Conservation (phyloP, 805 yeast species). For the Suhomyces kilbournensis region DNA sequence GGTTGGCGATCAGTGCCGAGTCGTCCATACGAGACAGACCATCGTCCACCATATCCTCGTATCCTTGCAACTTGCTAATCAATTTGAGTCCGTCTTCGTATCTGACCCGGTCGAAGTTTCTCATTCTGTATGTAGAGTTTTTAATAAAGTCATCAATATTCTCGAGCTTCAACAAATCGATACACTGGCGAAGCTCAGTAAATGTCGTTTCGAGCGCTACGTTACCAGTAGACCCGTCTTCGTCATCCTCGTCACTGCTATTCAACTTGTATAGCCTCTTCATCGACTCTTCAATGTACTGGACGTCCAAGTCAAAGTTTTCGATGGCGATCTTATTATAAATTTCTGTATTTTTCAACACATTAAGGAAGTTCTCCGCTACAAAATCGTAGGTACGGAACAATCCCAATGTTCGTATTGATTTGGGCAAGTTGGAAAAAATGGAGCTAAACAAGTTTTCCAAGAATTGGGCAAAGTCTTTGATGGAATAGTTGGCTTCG, state of each 20-base stretch:
- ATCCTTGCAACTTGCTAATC: conserved; percentile 49
- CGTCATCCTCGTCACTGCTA: conserved; percentile 15
- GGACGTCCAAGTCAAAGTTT: conserved; percentile 78
- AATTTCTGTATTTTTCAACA: conserved; percentile 52
- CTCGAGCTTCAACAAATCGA: conserved; percentile 65
- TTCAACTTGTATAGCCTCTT: conserved; percentile 29
- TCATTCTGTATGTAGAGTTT: conserved; percentile 37
- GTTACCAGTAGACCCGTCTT: conserved; percentile 22
- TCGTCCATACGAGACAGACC: background rate
- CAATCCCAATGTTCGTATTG: conserved; percentile 74
- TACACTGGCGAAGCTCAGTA: conserved; percentile 74
- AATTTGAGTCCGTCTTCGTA: conserved; percentile 67
- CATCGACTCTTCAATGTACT: conserved; percentile 65
- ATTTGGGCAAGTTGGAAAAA: conserved; percentile 73
- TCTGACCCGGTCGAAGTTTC: conserved; percentile 68
- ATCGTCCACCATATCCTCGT: conserved; percentile 13
- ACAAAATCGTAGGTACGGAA: conserved; percentile 85
- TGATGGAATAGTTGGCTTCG: conserved; percentile 71
- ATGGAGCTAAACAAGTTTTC: conserved; percentile 84
- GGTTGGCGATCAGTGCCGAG: background rate
- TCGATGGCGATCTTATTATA: conserved; percentile 60
- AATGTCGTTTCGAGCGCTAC: conserved; percentile 70
- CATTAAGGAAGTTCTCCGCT: conserved; percentile 62
- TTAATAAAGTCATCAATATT: conserved; percentile 63
- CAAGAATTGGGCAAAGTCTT: conserved; percentile 81